Conservation (phyloP, 306 rosid genomes). For the Castanea sativa region DNA sequence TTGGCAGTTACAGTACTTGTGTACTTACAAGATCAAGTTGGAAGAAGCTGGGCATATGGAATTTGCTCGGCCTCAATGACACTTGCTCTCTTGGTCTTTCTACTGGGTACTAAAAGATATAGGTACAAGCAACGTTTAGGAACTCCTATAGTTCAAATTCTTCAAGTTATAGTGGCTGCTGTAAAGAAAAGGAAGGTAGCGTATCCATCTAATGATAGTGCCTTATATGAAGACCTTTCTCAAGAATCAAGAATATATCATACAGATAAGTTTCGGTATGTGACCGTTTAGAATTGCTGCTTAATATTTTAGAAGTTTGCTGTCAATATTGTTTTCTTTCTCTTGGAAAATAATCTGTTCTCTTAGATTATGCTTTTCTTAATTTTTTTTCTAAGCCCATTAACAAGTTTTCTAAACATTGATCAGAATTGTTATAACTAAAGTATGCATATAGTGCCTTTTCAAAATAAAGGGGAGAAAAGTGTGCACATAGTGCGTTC, state of each 20-base stretch:
- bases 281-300: not conserved
- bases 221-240: not conserved
- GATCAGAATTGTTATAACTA: no score
- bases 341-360: no score
- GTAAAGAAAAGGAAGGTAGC: conserved; percentile 1
- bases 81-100: not conserved
- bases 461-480: no score
- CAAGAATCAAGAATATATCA: not conserved
- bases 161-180: not conserved
- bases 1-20: not conserved
- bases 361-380: no score
- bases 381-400: no score
- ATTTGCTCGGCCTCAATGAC: not conserved
- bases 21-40: not conserved
- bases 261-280: not conserved
- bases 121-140: not conserved
- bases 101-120: not conserved
- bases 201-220: not conserved
- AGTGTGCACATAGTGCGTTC: no score
- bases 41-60: not conserved
- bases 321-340: no score
- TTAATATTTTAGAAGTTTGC: no score
- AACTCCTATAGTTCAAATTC: not conserved
- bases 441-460: no score
- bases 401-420: no score